Base-by-base conservation (phyloP, 192 early-diverging fungal genomes). In the Rhizophagus clarus region DNA sequence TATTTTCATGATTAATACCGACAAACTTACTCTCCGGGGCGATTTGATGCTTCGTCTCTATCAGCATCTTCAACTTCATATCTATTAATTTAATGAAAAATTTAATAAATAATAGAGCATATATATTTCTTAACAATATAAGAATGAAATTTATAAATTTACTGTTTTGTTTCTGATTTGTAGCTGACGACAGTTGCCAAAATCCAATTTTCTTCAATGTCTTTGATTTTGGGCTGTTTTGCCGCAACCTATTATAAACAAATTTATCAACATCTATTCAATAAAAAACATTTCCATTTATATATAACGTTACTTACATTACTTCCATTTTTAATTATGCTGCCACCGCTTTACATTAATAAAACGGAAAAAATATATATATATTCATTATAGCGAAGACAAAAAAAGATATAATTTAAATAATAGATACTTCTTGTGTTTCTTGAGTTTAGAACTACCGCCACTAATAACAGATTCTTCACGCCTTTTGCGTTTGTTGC, bases 31-130 rank as follows among this genome's bases (percentile, higher is more conserved):
- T 78, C 60, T 29, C 85, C 87, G 83, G 82, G 87, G 47, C 82
- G 85, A 28, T 86, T 80, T 10, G 86, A 88, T 78, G 82, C 73
- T 29, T 88, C 86, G 74, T 88, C 88, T 31, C 83, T 84, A 69
- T 90, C 89, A 34, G 85, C 89, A 71, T 90, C 89, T 74, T 90
- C 89, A 28, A 90, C 86, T 32, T 85, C 77, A 34, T 90, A 90
- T 79, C 88, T 89, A 61, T 74, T 49, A 51, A 60, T 24, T 28
- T 37, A 40, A 29, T 26, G 29, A 70, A 61, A 11, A 61, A 40
- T 64, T 14, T n/a, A 26, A 45, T 6, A 20, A 49, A 56, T 8
- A 4, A 64, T 61, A 15, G 15, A 40, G 26, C 6, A n/a, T 14
- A 2, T 12, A 12, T 49, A 3, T 37, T 37, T 2, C 34, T 37